Evolutionary conservation across 2,329 filamentous ascomycete genomes (phyloP).

Genomic region (Calonectria ilicicola): DNA sequence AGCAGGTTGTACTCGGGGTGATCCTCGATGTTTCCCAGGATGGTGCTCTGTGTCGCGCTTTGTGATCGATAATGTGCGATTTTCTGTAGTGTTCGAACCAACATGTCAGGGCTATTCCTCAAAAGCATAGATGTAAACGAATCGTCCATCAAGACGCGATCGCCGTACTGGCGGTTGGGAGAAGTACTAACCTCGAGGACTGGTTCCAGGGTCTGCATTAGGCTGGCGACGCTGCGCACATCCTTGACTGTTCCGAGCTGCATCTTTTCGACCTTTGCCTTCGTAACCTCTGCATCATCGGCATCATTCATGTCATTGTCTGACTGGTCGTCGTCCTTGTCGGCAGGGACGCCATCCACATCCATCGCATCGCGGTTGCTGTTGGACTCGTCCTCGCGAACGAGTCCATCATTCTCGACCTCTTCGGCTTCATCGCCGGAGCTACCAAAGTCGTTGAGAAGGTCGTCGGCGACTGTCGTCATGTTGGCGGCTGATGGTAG

Average conservation of each 20-base stretch:
- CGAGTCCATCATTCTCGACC: constrained; percentile 63
- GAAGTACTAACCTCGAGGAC: constrained; percentile 80
- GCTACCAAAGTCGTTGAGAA: constrained; percentile 77
- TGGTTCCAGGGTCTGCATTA: constrained; percentile 86
- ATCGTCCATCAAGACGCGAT: constrained; percentile 43
- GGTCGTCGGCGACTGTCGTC: constrained; percentile 92
- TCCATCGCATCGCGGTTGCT: constrained; percentile 68
- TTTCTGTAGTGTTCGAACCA: constrained; percentile 72
- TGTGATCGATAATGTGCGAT: constrained; percentile 81
- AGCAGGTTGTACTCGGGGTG: constrained; percentile 92
- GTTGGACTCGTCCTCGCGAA: constrained; percentile 55
- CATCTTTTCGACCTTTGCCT: constrained; percentile 87
- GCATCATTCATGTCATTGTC: constrained; percentile 59
- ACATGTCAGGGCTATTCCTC: constrained; percentile 76
- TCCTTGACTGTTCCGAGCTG: constrained; percentile 79
- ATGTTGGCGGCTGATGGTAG: constrained; percentile 59
- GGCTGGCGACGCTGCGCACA: constrained; percentile 80
- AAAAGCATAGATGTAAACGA: constrained; percentile 72
- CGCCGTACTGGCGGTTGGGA: constrained; percentile 35
- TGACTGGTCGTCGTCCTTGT: constrained; percentile 65
- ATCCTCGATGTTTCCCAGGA: constrained; percentile 88
- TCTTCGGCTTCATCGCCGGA: constrained; percentile 82
- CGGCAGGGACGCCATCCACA: constrained; percentile 44
- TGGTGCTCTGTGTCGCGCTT: constrained; percentile 71
- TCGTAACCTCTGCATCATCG: constrained; percentile 76